phyloP scores from a whole-genome alignment of 2,329 filamentous ascomycete species.

The Alternaria dauci region DNA sequence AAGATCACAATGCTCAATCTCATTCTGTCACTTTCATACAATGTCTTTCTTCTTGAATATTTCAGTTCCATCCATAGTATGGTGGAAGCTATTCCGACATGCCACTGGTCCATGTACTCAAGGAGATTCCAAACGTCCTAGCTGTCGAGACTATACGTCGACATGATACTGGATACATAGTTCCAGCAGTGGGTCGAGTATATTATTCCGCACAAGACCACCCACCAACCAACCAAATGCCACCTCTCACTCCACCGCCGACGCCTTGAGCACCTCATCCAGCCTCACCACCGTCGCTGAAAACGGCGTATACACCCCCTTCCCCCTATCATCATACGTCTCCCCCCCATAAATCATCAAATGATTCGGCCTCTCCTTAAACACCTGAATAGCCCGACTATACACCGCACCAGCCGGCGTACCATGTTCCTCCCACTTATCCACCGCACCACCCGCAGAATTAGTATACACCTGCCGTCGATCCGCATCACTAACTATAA shows the following conservation, averaged over 20 bases:
- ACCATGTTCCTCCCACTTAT: slow-evolving; percentile 31
- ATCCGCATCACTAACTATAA: slow-evolving; percentile 30
- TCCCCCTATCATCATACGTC: slow-evolving; percentile 22
- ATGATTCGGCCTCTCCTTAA: slow-evolving; percentile 23
- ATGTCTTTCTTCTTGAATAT: neutral
- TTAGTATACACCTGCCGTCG: slow-evolving; percentile 31
- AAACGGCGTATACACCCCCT: slow-evolving; percentile 20
- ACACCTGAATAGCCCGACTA: slow-evolving; percentile 29
- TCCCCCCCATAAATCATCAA: slow-evolving; percentile 30
- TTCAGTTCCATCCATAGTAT: neutral
- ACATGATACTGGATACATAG: neutral
- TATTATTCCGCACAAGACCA: neutral
- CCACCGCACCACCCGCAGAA: slow-evolving; percentile 20
- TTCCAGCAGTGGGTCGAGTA: neutral
- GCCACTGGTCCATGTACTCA: neutral
- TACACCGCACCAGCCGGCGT: slow-evolving; percentile 32
- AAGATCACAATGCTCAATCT: neutral
- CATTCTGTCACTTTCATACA: neutral
- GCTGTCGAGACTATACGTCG: neutral
- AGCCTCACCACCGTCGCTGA: slow-evolving; percentile 24
- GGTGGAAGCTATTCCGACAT: neutral
- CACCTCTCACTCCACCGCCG: neutral
- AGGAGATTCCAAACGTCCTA: neutral
- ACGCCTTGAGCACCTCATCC: slow-evolving; percentile 4
- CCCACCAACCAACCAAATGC: no score